phyloP scores from a whole-genome alignment of 495 filamentous ascomycete species.

The Rostrohypoxylon terebratum region DNA sequence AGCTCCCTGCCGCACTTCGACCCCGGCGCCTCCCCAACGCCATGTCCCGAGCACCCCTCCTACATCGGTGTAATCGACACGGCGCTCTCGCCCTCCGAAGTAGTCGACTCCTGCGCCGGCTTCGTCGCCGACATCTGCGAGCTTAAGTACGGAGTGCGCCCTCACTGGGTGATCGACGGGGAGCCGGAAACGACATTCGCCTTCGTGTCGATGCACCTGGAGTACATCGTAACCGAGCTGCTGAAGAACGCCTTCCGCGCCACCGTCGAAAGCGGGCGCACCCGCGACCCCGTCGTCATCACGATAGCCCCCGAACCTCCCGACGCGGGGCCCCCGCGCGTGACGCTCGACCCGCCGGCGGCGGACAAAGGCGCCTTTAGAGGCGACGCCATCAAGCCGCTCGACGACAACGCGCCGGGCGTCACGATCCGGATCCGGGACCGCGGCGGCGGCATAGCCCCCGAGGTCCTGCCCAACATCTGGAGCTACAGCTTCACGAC shows the following conservation, averaged over 20 bases:
- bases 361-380: conserved; percentile 63
- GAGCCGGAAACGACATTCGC: conserved; percentile 84
- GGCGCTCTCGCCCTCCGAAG: conserved; percentile 80
- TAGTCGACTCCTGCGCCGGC: conserved; percentile 82
- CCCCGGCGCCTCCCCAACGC: conserved; percentile 55
- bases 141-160: conserved; percentile 91
- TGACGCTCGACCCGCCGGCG: conserved; percentile 82
- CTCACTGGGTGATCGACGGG: conserved; percentile 82
- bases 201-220: conserved; percentile 92
- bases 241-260: conserved; percentile 97
- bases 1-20: conserved; percentile 77
- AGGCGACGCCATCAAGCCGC: conserved; percentile 62
- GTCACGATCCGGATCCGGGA: conserved; percentile 97
- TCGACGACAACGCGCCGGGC: conserved; percentile 76
- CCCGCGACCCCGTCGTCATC: conserved; percentile 84
- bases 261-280: conserved; percentile 81
- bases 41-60: conserved; percentile 67
- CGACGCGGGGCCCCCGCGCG: conserved; percentile 38
- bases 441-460: conserved; percentile 89
- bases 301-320: conserved; percentile 91
- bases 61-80: conserved; percentile 99
- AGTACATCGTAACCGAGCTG: conserved; percentile 96
- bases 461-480: conserved; percentile 83
- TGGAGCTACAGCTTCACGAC: conserved; percentile 98
- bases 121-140: conserved; percentile 97